Base-by-base conservation (phyloP, 768 basidiomycete genomes). In the Dioszegia crocea region DNA sequence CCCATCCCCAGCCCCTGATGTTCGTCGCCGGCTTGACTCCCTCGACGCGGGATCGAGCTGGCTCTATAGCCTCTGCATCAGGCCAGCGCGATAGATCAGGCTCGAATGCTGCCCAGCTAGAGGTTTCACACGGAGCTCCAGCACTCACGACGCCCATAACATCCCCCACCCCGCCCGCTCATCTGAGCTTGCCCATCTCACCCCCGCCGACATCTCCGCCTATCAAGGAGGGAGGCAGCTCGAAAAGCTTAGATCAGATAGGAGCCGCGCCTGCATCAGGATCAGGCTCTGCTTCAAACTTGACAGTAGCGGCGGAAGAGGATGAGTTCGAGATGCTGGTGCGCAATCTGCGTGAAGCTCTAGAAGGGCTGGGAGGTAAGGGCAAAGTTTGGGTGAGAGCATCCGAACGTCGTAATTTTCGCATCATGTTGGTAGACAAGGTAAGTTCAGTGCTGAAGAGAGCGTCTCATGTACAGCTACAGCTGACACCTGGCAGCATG, bases 1-100 rank as follows among this genome's bases (percentile, higher is more conserved):
- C 83, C n/a, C 92, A 96, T 75, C 83, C 90, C 41, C 86, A 85
- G 19, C 94, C 94, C 14, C 85, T 98, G 38, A 89, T 98, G 88
- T 94, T 96, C 73, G 88, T 92, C 19, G 90, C 91, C 24, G 93
- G 93, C 1, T 83, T 96, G 44, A 85, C 85, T 39, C 41, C 45
- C 23, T 31, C 69, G 2, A 27, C 65, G 1, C 52, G 66, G 21
- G 39, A 57, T 52, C 14, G 61, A 17, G 68, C 23, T 23, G 56
- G 21, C 14, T 62, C 64, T 12, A 54, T 29, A 12, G 46, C 36
- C 43, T 27, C 56, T 24, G 51, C 56, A 9, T 56, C 54, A 19
- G 40, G 41, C 21, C 44, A 44, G 30, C 27, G 54, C 3, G 10
- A 17, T 11, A 2, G 54, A 1, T n/a, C 51, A 26, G 38, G 38